Conservation (phyloP, 495 filamentous ascomycete genomes). For the Rhypophila decipiens region DNA sequence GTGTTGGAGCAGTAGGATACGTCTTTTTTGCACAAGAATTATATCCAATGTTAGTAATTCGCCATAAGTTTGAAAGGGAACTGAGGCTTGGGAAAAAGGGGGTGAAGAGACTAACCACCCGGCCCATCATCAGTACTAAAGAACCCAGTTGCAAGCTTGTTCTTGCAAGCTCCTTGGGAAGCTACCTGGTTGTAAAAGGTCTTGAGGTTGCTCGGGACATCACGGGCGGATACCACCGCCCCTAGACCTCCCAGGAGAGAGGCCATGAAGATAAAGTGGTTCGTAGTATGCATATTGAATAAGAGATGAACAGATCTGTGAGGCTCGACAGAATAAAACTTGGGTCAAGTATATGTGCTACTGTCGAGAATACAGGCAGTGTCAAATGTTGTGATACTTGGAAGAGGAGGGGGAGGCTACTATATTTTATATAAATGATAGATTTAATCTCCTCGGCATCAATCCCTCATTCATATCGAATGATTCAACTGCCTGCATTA, state of each 20-base stretch:
- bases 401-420: no score
- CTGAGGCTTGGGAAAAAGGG: background rate
- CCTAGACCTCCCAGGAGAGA: background rate
- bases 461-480: no score
- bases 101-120: constrained; percentile 17
- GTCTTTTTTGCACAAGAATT: constrained; percentile 12
- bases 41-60: no score
- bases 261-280: background rate
- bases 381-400: no score
- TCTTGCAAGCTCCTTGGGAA: constrained; percentile 26
- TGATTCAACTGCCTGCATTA: no score
- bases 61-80: no score
- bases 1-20: constrained; percentile 38
- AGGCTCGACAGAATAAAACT: no score
- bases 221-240: constrained; percentile 6
- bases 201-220: constrained; percentile 28
- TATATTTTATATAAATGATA: no score
- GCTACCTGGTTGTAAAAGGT: constrained; percentile 30
- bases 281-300: background rate
- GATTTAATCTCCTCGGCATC: no score
- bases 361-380: no score
- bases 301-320: no score
- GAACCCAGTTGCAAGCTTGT: constrained; percentile 30
- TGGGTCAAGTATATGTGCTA: no score
- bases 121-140: constrained; percentile 26